Percentiles rank a stretch among this genome's conserved stretches.
Evolutionary conservation across 306 rosid genomes (phyloP).

Genomic region (Medicago ruthenica): DNA sequence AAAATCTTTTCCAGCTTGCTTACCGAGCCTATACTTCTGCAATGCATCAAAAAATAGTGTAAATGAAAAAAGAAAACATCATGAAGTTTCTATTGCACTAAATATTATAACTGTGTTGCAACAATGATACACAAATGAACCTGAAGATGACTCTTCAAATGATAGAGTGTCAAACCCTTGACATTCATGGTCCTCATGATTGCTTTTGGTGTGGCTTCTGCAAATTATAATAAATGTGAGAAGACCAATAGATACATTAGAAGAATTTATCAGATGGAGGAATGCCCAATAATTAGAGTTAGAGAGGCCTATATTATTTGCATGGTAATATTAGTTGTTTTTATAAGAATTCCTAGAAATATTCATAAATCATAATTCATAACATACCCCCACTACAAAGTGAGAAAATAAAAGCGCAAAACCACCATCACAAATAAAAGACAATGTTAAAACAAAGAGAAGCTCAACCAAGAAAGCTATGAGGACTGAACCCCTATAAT

Average conservation of each 20-base stretch:
- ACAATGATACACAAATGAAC: constrained; percentile 38
- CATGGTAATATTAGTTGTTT: neutral
- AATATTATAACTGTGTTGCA: neutral
- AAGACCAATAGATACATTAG: neutral
- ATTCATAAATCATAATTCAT: constrained; percentile 11
- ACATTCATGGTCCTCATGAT: constrained; percentile 98
- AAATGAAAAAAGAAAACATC: constrained; percentile 11
- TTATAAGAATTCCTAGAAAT: constrained; percentile 2
- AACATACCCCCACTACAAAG: constrained; percentile 9
- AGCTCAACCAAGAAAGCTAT: neutral
- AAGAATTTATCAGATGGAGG: constrained; percentile 6
- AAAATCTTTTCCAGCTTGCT: constrained; percentile 91
- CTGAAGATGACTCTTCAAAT: constrained; percentile 98
- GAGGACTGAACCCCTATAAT: constrained; percentile 2
- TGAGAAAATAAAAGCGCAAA: constrained; percentile 8
- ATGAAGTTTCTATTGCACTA: constrained; percentile 25
- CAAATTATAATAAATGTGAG: constrained; percentile 36
- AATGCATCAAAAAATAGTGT: constrained; percentile 37
- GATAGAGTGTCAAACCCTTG: constrained; percentile 96
- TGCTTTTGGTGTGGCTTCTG: constrained; percentile 99
- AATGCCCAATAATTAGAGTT: constrained; percentile 6
- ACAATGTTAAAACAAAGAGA: neutral
- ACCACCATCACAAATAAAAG: neutral
- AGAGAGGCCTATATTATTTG: neutral
- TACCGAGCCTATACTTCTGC: constrained; percentile 96